Conservation (phyloP, 208 protist genomes). For the Spongospora subterranea region DNA sequence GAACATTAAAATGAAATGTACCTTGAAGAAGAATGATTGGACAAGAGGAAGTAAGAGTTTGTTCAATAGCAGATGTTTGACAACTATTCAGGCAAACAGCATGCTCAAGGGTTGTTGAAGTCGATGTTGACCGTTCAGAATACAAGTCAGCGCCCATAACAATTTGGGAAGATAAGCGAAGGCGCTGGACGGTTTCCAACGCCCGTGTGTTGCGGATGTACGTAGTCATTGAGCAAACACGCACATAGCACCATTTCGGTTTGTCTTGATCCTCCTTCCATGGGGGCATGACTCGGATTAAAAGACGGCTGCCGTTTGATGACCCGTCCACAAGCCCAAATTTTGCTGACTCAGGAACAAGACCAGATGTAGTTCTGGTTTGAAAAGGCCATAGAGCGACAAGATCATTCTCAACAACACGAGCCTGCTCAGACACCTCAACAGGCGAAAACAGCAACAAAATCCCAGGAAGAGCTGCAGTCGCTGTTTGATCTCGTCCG, state of each 20-base stretch:
- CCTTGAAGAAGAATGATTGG: constrained; percentile 14
- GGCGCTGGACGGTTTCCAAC: not conserved
- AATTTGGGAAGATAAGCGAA: not conserved
- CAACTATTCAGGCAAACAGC: not conserved
- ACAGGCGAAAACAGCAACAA: not conserved
- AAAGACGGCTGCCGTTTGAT: not conserved
- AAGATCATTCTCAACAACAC: not conserved
- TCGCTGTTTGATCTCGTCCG: not conserved
- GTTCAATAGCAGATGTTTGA: constrained; percentile 13
- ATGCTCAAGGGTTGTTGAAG: not conserved
- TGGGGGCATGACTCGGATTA: not conserved
- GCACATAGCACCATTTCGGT: not conserved
- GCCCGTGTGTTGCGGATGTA: not conserved
- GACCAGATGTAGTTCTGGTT: not conserved
- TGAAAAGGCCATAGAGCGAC: not conserved
- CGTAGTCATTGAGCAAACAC: not conserved
- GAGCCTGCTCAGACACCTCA: not conserved
- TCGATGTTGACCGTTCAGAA: not conserved
- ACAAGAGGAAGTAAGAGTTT: not conserved
- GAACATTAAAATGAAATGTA: not conserved
- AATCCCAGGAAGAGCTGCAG: not conserved
- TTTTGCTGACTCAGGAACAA: not conserved
- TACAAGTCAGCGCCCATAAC: not conserved
- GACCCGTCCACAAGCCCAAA: not conserved
- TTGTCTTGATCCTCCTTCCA: not conserved